Evolutionary conservation across 139 green algal species (phyloP), one percentile per base, ranked within the genome.

Genomic region (Chlorella sp.): DNA sequence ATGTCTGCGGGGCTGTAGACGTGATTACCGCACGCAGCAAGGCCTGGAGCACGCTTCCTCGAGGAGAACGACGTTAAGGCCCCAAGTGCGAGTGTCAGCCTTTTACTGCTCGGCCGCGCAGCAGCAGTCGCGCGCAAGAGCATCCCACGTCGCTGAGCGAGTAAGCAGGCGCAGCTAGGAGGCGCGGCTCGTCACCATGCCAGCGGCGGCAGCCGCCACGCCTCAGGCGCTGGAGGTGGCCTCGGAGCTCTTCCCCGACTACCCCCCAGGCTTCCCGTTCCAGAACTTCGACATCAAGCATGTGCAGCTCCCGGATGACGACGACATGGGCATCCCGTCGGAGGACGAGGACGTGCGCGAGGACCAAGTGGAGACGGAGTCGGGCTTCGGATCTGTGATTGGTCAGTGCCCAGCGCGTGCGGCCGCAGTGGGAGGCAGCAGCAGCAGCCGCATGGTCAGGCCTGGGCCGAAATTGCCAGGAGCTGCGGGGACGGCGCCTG

Each of bases 331-430:
- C 29, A 93, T 97, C 35, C 64, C 74, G 66, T 93, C 82, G 63
- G 91, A 97, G 20, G 93, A 98, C 22, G 94, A 95, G 14, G 87
- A 90, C 10, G 80, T 87, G 10, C 87, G 92, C 34, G 91, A 97
- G 63, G 88, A 95, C 70, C 88, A 92, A 31, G 33, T 97, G 0
- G 66, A 96, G 75, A 85, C 78, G 26, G 95, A 98, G 71, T 92
- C 75, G 10, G 95, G 95, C 35, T 98, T 99, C 77, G 93, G 87
- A 71, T 92, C 85, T 67, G 91, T 98, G n/a, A 87, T 98, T 26
- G 90, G 90, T 96, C 20, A 64, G 55, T 27, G 22, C 4, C 42
- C 10, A 55, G n/a, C n/a, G n/a, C n/a, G n/a, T n/a, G n/a, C n/a
- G n/a, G n/a, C n/a, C n/a, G n/a, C n/a, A n/a, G n/a, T n/a, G n/a